Base-by-base conservation (phyloP, 225 moss, liverwort and hornwort genomes). In the Ulota crispa region DNA sequence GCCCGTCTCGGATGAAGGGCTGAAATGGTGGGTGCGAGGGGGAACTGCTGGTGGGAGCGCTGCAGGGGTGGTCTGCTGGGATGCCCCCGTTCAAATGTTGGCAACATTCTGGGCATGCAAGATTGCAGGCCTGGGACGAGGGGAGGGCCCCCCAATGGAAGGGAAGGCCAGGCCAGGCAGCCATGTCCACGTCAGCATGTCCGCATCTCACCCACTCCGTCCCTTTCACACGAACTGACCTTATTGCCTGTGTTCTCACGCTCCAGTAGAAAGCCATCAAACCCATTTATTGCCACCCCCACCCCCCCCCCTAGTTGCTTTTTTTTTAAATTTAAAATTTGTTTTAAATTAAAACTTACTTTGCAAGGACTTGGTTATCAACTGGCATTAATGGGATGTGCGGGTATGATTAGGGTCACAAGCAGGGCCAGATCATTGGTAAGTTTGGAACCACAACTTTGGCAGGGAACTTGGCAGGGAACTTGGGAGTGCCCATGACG, bases 381-480 rank as follows among this genome's bases (percentile, higher is more conserved):
- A 60, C 8, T 31, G n/a, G 7, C 70, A 79, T 79, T 60, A 79
- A 59, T 59, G 69, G 8, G 42, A 1, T 1, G 7, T 6, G 23
- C n/a, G 31, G 78, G 79, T 45, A 79, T 79, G 59, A 79, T 79
- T 79, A 79, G 31, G 70, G 70, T 18, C 0, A 16, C 69, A 57
- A 15, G 43, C 14, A 69, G 23, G 11, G 68, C 1, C 43, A 62
- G 70, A 62, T 80, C 80, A 70, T 80, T 23, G 12, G 70, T 16
- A 31, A 60, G 61, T 61, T 69, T 47, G 32, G 31, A 2, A 12
- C 61, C 61, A 50, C 80, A 70, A 47, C 19, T 34, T 42, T 65
- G 64, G 10, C 28, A n/a, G 34, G 5, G 64, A 31, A 45, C 75
- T 23, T 76, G 63, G 45, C 45, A 47, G 45, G 45, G 45, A 47